Evolutionary conservation across 2,329 filamentous ascomycete species (phyloP).

Genomic region (Cryphonectria parasitica): DNA sequence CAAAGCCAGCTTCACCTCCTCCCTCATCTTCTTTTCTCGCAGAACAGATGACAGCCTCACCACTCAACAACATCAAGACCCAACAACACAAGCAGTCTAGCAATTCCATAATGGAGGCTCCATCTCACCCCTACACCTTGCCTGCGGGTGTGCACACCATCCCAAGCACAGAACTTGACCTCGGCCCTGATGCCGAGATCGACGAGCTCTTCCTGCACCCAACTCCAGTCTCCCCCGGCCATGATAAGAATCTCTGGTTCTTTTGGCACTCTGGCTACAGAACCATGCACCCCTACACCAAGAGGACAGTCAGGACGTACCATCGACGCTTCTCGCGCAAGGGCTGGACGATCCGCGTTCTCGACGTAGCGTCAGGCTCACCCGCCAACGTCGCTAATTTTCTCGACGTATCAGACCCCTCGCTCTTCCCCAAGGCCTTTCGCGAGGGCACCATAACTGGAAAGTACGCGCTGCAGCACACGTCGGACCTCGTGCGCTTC

Average conservation of each 20-base stretch:
- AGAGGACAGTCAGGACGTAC: conserved; percentile 58
- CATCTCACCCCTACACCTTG: conserved; percentile 36
- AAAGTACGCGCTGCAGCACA: conserved; percentile 56
- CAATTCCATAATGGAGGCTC: conserved; percentile 31
- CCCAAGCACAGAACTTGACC: conserved; percentile 46
- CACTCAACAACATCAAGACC: neutral
- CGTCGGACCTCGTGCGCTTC: conserved; percentile 61
- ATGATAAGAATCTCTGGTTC: conserved; percentile 60
- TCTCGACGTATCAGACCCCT: conserved; percentile 48
- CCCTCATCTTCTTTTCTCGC: neutral
- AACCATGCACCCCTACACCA: conserved; percentile 54
- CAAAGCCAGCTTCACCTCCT: neutral
- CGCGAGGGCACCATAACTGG: conserved; percentile 52
- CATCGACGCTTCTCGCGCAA: conserved; percentile 54
- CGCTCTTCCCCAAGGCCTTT: conserved; percentile 54
- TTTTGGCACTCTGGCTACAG: conserved; percentile 59
- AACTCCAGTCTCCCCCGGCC: conserved; percentile 37
- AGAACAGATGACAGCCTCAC: conserved; percentile 10
- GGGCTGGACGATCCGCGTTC: conserved; percentile 58
- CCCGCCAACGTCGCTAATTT: conserved; percentile 53
- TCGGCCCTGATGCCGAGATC: conserved; percentile 50
- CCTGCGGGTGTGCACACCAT: conserved; percentile 48
- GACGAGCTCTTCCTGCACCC: conserved; percentile 48
- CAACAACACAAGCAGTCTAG: conserved; percentile 2
- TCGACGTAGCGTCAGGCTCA: conserved; percentile 50